A percentile compares a stretch with the other conserved stretches of the same genome.
Conservation (phyloP, 768 basidiomycete species). For the Russula virescens region DNA sequence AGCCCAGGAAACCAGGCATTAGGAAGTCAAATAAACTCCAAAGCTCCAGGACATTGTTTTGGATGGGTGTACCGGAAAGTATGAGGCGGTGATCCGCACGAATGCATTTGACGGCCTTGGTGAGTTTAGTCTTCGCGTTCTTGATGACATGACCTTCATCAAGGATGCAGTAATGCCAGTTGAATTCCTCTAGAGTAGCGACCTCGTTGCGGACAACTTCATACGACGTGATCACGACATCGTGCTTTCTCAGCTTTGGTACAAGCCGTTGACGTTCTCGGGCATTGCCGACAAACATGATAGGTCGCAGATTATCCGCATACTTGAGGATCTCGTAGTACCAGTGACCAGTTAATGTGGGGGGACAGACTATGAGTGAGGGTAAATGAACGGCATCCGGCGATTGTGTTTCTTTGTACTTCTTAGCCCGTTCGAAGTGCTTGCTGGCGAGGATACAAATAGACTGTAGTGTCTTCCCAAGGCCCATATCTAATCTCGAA, state of each 20-base stretch:
- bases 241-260: conserved; percentile 59
- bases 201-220: conserved; percentile 97
- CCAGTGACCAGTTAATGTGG: conserved; percentile 98
- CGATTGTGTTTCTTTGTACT: conserved; percentile 55
- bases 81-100: conserved; percentile 90
- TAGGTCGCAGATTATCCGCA: conserved; percentile 71
- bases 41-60: conserved; percentile 96
- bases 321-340: conserved; percentile 97
- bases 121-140: conserved; percentile 96
- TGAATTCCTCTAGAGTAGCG: conserved; percentile 57
- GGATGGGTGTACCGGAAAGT: conserved; percentile 95
- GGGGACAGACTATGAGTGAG: conserved; percentile 93
- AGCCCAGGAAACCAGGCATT: conserved; percentile 99
- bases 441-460: conserved; percentile 96
- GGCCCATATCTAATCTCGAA: conserved; percentile 78
- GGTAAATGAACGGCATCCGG: conserved; percentile 82
- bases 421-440: conserved; percentile 78
- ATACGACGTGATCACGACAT: conserved; percentile 96
- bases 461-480: conserved; percentile 96
- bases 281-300: conserved; percentile 85
- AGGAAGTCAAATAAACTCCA: conserved; percentile 99
- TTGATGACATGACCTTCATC: conserved; percentile 99
- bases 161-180: conserved; percentile 94
- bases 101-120: conserved; percentile 90
- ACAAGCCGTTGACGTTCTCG: conserved; percentile 71